phyloP scores from a whole-genome alignment of 495 filamentous ascomycete genomes.

The Immersiella caudata region DNA sequence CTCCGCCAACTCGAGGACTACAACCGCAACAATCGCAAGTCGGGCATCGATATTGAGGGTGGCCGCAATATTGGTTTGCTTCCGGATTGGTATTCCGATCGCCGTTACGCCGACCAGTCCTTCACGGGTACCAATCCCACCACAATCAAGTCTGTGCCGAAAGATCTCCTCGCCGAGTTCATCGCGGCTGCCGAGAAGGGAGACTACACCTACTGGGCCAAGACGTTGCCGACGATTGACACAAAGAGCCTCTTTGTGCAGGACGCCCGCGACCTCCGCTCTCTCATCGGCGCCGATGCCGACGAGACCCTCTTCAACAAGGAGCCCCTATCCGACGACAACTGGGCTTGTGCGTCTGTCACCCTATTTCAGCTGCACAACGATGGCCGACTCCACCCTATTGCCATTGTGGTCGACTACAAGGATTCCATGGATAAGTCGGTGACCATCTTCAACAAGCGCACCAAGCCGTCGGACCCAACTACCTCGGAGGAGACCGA shows the following conservation, averaged over 20 bases:
- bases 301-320: constrained; percentile 25
- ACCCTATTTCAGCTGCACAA: constrained; percentile 47
- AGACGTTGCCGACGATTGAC: constrained; percentile 32
- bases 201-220: constrained; percentile 33
- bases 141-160: constrained; percentile 43
- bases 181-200: constrained; percentile 34
- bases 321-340: constrained; percentile 26
- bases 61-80: constrained; percentile 49
- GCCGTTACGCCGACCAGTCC: constrained; percentile 50
- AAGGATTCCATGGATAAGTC: constrained; percentile 46
- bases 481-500: constrained; percentile 42
- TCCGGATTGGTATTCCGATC: constrained; percentile 53
- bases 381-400: constrained; percentile 49
- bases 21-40: constrained; percentile 41
- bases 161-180: constrained; percentile 41
- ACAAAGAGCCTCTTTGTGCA: constrained; percentile 44
- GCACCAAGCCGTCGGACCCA: constrained; percentile 34
- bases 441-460: constrained; percentile 51
- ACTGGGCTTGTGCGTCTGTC: constrained; percentile 44
- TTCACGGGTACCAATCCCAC: constrained; percentile 56
- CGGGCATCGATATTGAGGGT: constrained; percentile 41
- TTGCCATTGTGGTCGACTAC: constrained; percentile 51
- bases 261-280: constrained; percentile 52
- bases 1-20: constrained; percentile 45
- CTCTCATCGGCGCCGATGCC: constrained; percentile 30